Evolutionary conservation across 164 flowering plant genomes (phyloP), one percentile per base, ranked within the genome.

Genomic region (Chloranthus sessilifolius): DNA sequence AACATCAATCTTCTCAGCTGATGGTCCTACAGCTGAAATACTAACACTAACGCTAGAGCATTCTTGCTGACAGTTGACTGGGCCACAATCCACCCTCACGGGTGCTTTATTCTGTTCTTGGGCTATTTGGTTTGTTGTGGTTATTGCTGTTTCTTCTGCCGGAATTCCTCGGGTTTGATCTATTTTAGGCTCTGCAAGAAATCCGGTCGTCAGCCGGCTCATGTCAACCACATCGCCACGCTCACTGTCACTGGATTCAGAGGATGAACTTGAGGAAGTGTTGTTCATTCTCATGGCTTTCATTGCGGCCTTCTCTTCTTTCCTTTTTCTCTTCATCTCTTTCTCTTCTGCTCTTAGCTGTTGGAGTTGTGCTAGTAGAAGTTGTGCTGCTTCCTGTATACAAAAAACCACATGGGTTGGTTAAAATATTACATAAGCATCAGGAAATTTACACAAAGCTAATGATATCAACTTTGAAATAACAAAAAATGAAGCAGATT

Each of bases 181-280:
- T 45, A 27, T 19, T 7, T 24, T 24, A 26, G 55, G 35, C 33
- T 40, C 31, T 14, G 33, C 47, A 9, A 14, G 50, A 12, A 28
- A 15, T 14, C 40, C 52, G 8, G 23, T 61, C 56, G 70, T 59
- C 8, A 74, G 47, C 55, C 48, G 6, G 38, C 43, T 64, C 78
- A 74, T 67, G 70, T 70, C 58, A 12, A 83, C 55, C 31, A 73
- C 80, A 51, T 80, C 62, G 11, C 46, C 71, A 38, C 81, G 70
- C 8, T 82, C 85, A 28, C 70, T 52, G 22, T 81, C 81, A 25
- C 83, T 78, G 5, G 87, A 76, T 45, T 67, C 70, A 1, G 79
- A 78, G 1, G 81, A 77, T 4, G 76, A 49, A 9, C 50, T 24
- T 11, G 71, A 76, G 1, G 74, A 67, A 26, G 26, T 11, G 22